Percentiles rank a stretch among this genome's conserved stretches.
These are phyloP conservation scores for Prunus kanzakura DNA, from an alignment of 306 rosid species.

Conservation along the genomic window DNA sequence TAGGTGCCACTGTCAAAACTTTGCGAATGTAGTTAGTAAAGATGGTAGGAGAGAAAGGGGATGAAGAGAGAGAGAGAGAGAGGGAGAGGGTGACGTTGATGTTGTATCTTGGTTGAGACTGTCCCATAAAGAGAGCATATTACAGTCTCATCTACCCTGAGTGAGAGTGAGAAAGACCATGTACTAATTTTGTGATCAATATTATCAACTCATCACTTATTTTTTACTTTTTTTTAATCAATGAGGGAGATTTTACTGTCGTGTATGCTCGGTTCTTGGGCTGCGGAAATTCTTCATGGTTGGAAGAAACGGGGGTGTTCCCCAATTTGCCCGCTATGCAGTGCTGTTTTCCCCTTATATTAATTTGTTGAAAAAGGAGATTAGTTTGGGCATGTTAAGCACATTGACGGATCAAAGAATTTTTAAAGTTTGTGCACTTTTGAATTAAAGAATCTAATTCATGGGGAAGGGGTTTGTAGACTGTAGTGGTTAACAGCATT, in stretches of 20 bases:
- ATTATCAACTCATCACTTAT: constrained; percentile 20
- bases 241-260: not conserved
- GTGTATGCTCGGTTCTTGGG: not conserved
- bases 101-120: constrained; percentile 21
- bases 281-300: no score
- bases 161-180: constrained; percentile 27
- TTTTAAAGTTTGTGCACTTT: no score
- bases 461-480: no score
- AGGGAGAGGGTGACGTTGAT: constrained; percentile 26
- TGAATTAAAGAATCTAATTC: no score
- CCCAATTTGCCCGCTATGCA: no score
- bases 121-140: constrained; percentile 26
- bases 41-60: constrained; percentile 45
- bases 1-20: constrained; percentile 37
- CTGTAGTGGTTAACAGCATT: no score
- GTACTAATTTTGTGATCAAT: constrained; percentile 43
- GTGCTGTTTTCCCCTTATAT: no score
- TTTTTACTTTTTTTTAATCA: not conserved
- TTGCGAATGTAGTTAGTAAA: constrained; percentile 30
- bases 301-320: no score
- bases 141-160: constrained; percentile 41
- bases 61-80: constrained; percentile 17
- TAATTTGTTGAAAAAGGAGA: no score
- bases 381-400: no score
- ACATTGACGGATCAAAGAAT: no score